Conservation (phyloP, 2,329 filamentous ascomycete genomes). For the Zymoseptoria passerinii region DNA sequence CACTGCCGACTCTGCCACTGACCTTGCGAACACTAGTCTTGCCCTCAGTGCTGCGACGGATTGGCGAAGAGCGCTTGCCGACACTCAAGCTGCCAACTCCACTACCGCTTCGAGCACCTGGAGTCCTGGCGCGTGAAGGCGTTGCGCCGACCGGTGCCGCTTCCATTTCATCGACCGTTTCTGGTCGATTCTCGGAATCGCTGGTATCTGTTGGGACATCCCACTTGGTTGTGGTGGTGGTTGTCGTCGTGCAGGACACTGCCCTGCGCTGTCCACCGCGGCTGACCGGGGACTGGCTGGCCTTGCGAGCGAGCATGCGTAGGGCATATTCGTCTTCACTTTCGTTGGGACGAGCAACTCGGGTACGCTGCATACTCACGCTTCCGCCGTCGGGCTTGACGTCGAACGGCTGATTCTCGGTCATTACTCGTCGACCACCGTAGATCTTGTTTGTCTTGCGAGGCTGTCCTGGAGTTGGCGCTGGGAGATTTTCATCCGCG, state of each 20-base stretch:
- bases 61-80: conserved; percentile 39
- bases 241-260: conserved; percentile 65
- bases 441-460: conserved; percentile 77
- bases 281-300: conserved; percentile 49
- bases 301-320: conserved; percentile 61
- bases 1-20: conserved; percentile 43
- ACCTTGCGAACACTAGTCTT: conserved; percentile 44
- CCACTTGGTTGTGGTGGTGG: conserved; percentile 51
- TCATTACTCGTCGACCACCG: conserved; percentile 52
- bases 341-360: conserved; percentile 52
- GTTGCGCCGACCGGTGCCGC: conserved; percentile 7
- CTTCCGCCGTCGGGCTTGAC: conserved; percentile 51
- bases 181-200: conserved; percentile 38
- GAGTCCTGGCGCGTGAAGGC: conserved; percentile 36
- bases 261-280: conserved; percentile 58
- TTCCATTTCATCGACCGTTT: conserved; percentile 18
- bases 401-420: conserved; percentile 41
- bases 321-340: conserved; percentile 80
- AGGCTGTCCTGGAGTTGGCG: conserved; percentile 90
- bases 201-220: conserved; percentile 37
- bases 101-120: conserved; percentile 34
- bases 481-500: conserved; percentile 87
- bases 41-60: conserved; percentile 39
- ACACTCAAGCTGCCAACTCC: conserved; percentile 39
- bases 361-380: conserved; percentile 52